A percentile compares a stretch with the other conserved stretches of the same genome.
Evolutionary conservation across 2,329 filamentous ascomycete species (phyloP).

Genomic region (Colletotrichum sp.): DNA sequence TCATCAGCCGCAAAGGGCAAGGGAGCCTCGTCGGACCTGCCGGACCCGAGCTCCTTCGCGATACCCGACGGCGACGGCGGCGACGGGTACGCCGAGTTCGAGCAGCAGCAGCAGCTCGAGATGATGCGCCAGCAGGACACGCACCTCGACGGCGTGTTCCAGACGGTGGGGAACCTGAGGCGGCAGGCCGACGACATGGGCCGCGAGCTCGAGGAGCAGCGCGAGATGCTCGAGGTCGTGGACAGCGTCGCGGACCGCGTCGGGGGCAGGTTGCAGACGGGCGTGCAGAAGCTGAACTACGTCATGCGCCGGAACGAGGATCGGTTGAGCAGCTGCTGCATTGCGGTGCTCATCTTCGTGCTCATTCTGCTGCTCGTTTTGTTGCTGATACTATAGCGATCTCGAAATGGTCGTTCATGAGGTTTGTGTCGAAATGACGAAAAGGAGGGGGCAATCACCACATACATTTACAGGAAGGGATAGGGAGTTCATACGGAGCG

Average conservation of each 20-base stretch:
- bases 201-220: slow-evolving; percentile 92
- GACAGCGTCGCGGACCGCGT: slow-evolving; percentile 88
- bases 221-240: slow-evolving; percentile 84
- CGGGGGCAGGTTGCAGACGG: slow-evolving; percentile 81
- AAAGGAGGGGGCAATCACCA: background rate
- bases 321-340: slow-evolving; percentile 86
- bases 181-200: slow-evolving; percentile 96
- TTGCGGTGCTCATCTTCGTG: slow-evolving; percentile 85
- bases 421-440: background rate
- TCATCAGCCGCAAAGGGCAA: slow-evolving; percentile 33
- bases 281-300: slow-evolving; percentile 84
- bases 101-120: slow-evolving; percentile 88
- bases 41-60: slow-evolving; percentile 62
- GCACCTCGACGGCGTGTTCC: slow-evolving; percentile 89
- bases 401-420: background rate
- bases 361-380: slow-evolving; percentile 86
- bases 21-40: slow-evolving; percentile 46
- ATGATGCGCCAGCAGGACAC: slow-evolving; percentile 96
- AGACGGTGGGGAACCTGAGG: slow-evolving; percentile 88
- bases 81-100: slow-evolving; percentile 76
- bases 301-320: slow-evolving; percentile 93
- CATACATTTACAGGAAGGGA: background rate
- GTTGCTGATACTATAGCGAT: slow-evolving; percentile 63
- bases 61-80: slow-evolving; percentile 60
- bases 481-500: slow-evolving; percentile 16